A percentile compares a stretch with the other conserved stretches of the same genome.
Evolutionary conservation across 805 yeast species (phyloP).

Genomic region (Crinitomyces ghanaensis): DNA sequence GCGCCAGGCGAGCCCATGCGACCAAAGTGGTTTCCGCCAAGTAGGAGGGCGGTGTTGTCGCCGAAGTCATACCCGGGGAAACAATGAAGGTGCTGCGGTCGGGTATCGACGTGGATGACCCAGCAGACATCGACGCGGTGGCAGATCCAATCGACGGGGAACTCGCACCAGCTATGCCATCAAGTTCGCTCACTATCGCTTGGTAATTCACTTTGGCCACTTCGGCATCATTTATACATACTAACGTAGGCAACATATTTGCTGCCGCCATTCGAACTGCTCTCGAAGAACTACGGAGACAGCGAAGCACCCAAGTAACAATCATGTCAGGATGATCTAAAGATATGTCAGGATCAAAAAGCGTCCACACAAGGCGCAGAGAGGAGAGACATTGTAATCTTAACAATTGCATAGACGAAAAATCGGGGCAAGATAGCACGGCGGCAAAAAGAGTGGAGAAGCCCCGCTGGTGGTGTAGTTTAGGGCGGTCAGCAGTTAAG

Average conservation of each 20-base stretch:
- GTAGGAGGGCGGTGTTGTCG: slow-evolving; percentile 9
- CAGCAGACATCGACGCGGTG: too few relatives aligned
- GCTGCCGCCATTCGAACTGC: slow-evolving; percentile 13
- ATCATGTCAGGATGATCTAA: slow-evolving; percentile 7
- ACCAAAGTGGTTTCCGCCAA: slow-evolving; percentile 21
- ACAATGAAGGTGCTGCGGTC: slow-evolving; percentile 7
- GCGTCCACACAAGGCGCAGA: slow-evolving; percentile 7
- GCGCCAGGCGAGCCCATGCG: slow-evolving; percentile 56
- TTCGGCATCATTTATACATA: slow-evolving; percentile 1
- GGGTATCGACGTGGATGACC: neutral
- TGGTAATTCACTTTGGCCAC: neutral
- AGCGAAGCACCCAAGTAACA: slow-evolving; percentile 11
- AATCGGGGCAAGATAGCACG: slow-evolving; percentile 8
- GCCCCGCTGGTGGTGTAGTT: too few relatives aligned
- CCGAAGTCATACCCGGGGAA: slow-evolving; percentile 7
- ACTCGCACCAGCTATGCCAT: too few relatives aligned
- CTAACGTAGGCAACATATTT: slow-evolving; percentile 10
- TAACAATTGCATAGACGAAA: slow-evolving; percentile 5
- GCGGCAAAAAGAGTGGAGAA: slow-evolving; percentile 7
- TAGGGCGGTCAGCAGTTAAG: too few relatives aligned
- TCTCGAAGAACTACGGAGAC: slow-evolving; percentile 13
- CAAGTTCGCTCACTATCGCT: neutral
- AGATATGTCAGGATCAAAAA: slow-evolving; percentile 9
- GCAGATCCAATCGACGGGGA: too few relatives aligned
- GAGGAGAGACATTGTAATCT: slow-evolving; percentile 10